These are phyloP conservation scores for Striga hermonthica DNA, from an alignment of 305 asterid genomes.

Conservation along the genomic window DNA sequence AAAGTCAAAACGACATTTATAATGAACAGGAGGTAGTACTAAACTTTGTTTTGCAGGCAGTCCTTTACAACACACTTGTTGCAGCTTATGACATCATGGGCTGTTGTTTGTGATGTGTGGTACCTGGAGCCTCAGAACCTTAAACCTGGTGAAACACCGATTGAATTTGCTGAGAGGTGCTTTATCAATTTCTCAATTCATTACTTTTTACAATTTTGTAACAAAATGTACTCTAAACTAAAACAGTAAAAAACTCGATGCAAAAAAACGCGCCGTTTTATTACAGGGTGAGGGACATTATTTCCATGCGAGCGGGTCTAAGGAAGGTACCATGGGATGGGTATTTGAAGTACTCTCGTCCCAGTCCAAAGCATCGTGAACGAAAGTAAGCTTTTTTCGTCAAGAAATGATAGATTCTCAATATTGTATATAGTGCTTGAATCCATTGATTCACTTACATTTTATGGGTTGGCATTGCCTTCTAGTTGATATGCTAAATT, in stretches of 20 bases:
- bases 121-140: conserved; percentile 93
- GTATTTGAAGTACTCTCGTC: conserved; percentile 90
- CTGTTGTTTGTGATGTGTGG: conserved; percentile 99
- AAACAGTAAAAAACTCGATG: neutral
- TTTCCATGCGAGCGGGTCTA: conserved; percentile 90
- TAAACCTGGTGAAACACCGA: conserved; percentile 84
- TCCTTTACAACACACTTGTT: conserved; percentile 61
- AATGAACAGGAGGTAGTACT: too few relatives aligned
- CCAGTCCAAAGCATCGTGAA: conserved; percentile 89
- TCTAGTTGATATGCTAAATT: too few relatives aligned
- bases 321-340: conserved; percentile 99
- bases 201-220: neutral
- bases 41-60: conserved; percentile 41
- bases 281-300: conserved; percentile 85
- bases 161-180: conserved; percentile 84
- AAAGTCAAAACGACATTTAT: too few relatives aligned
- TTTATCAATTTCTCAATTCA: conserved; percentile 7
- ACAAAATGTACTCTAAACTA: neutral
- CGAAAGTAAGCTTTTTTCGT: conserved; percentile 64
- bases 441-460: conserved; percentile 1
- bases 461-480: neutral
- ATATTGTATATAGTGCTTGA: conserved; percentile 15
- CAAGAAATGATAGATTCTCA: neutral
- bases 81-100: conserved; percentile 83
- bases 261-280: conserved; percentile 25